Base-by-base conservation (phyloP, 768 basidiomycete species). In the Gautieria morchelliformis region DNA sequence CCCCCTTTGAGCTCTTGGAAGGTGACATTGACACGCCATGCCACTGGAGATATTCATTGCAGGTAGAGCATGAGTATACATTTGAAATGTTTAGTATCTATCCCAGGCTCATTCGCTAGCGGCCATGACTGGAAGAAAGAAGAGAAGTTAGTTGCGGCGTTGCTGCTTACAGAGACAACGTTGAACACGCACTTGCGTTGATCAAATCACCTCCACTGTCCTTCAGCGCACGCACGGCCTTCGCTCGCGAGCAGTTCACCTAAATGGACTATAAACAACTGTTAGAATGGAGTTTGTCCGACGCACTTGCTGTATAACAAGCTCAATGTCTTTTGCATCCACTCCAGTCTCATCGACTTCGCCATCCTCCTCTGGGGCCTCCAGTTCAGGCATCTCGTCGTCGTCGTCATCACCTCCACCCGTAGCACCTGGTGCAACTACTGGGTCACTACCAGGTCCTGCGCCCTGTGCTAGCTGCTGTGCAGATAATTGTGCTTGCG, bases 151-250 rank as follows among this genome's bases (percentile, higher is more conserved):
- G 62, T 39, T 20, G 22, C 44, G 62, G 24, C 60, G 51, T 32
- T 44, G 12, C 20, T 3, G 40, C 14, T 58, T 35, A 48, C 37
- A 8, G 53, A 35, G 14, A 53, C 22, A 35, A 45, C 30, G 6
- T 1, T 7, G 27, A 50, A 49, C 58, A 46, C 93, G 71, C 69
- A 95, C 93, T 95, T 60, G 93, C 94, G 72, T 93, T 94, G 77
- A 96, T 94, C 70, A 98, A 70, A 74, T 98, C 94, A 40, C 93
- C 93, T 52, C 87, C 86, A 63, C 84, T 90, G 65, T 93, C 91
- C 75, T 90, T 93, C 70, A 98, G 73, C 61, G 82, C 93, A 58
- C 84, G 81, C 44, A 93, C 88, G 40, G 95, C 96, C 71, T 94
- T 96, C 42, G 89, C 90, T 61, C 93, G 84, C 50, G 90, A 83